Percentiles rank a stretch among this genome's conserved stretches.
Evolutionary conservation across 345 rosid genomes (phyloP).

Genomic region (Pelargonium nanum): DNA sequence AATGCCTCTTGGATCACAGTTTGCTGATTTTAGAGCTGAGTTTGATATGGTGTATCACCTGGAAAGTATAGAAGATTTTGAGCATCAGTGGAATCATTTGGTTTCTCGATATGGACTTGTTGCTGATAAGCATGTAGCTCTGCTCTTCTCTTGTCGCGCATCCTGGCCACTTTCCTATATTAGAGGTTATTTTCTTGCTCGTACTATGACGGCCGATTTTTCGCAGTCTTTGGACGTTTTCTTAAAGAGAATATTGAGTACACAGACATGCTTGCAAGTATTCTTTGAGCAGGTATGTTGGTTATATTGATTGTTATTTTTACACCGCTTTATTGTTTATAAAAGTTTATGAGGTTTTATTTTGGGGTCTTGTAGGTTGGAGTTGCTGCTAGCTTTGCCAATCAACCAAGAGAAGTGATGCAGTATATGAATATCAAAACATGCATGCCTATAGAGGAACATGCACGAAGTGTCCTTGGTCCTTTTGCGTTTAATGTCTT

Average conservation of each 20-base stretch:
- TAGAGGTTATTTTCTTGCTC: constrained; percentile 67
- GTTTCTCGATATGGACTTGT: constrained; percentile 67
- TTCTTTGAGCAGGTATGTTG: constrained; percentile 75
- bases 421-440: constrained; percentile 52
- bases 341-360: constrained; percentile 2
- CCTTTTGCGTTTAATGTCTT: constrained; percentile 66
- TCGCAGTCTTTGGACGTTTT: constrained; percentile 47
- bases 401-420: constrained; percentile 24
- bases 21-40: constrained; percentile 58
- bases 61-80: constrained; percentile 61
- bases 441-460: constrained; percentile 77
- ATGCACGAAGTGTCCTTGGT: constrained; percentile 59
- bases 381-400: constrained; percentile 36
- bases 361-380: constrained; percentile 40
- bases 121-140: constrained; percentile 63
- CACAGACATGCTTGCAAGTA: constrained; percentile 51
- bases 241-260: constrained; percentile 45
- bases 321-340: background rate
- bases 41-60: constrained; percentile 52
- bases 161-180: constrained; percentile 58
- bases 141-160: constrained; percentile 55
- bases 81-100: constrained; percentile 64
- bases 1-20: constrained; percentile 52
- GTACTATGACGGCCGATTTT: constrained; percentile 52
- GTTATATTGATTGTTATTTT: background rate